Percentiles rank a stretch among this genome's conserved stretches.
These are phyloP conservation scores for Zopfia rhizophila DNA, from an alignment of 2,329 filamentous ascomycete species.

Conservation along the genomic window DNA sequence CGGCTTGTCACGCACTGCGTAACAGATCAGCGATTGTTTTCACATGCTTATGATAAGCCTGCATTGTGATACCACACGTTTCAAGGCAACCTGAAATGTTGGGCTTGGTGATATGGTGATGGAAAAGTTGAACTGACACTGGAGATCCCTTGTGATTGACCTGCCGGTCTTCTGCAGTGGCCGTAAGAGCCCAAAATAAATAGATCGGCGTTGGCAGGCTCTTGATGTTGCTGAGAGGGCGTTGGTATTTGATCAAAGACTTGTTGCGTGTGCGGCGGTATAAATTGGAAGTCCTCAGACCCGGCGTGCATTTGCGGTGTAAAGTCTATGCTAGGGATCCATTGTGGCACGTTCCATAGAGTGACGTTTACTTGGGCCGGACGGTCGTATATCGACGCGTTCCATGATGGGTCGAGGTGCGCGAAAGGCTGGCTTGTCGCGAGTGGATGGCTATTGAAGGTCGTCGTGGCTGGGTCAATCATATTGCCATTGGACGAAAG, in stretches of 20 bases:
- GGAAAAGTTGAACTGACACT: constrained; percentile 8
- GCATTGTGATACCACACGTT: too few species aligned
- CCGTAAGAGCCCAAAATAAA: constrained; percentile 24
- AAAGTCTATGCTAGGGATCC: constrained; percentile 28
- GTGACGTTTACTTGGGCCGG: constrained; percentile 22
- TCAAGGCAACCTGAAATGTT: constrained; percentile 8
- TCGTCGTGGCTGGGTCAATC: constrained; percentile 19
- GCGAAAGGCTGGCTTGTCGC: constrained; percentile 25
- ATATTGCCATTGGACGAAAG: constrained; percentile 18
- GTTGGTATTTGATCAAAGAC: constrained; percentile 25
- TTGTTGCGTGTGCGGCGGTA: constrained; percentile 17
- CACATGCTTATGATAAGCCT: too few species aligned
- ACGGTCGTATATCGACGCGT: constrained; percentile 24
- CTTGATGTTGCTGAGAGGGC: constrained; percentile 23
- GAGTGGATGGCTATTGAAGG: constrained; percentile 24
- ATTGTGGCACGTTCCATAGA: constrained; percentile 33
- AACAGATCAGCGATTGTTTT: too few species aligned
- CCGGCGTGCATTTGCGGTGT: constrained; percentile 14
- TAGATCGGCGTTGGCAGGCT: constrained; percentile 20
- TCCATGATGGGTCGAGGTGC: constrained; percentile 28
- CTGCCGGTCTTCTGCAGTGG: constrained; percentile 9
- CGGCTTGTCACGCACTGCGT: too few species aligned
- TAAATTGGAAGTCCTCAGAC: constrained; percentile 26
- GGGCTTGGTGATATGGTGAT: constrained; percentile 6
- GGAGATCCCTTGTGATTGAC: constrained; percentile 19